A percentile compares a stretch with the other conserved stretches of the same genome.
Evolutionary conservation across 371 early-diverging fungal genomes (phyloP).

Genomic region (Vairimorpha necatrix): DNA sequence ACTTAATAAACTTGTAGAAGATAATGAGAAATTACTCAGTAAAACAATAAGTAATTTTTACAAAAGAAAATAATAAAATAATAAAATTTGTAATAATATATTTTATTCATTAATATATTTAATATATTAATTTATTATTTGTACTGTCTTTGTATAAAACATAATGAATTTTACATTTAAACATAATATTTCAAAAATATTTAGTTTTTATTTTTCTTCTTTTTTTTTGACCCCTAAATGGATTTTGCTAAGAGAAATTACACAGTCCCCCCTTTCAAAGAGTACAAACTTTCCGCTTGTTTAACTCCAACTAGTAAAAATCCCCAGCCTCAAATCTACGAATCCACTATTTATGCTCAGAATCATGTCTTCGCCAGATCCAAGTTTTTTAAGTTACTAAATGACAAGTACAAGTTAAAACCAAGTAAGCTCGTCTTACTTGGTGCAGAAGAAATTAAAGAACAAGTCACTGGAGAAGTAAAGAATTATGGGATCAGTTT

Average conservation of each 20-base stretch:
- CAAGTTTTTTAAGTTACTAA: conserved; percentile 96
- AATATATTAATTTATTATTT: no score
- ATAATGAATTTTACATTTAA: no score
- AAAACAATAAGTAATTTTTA: no score
- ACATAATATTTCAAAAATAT: no score
- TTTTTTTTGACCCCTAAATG: not conserved
- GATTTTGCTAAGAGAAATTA: conserved; percentile 39
- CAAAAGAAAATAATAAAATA: no score
- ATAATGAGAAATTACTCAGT: no score
- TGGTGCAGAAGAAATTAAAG: conserved; percentile 85
- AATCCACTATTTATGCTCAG: conserved; percentile 94
- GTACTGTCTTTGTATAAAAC: no score
- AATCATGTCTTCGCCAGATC: conserved; percentile 94
- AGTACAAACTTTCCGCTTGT: conserved; percentile 64
- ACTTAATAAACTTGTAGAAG: not conserved
- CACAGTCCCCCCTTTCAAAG: conserved; percentile 46
- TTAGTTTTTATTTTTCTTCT: no score
- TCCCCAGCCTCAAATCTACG: conserved; percentile 85
- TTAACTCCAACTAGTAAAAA: conserved; percentile 77
- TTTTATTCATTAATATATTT: no score
- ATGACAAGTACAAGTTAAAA: conserved; percentile 96
- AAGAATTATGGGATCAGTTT: conserved; percentile 99
- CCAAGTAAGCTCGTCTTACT: conserved; percentile 90
- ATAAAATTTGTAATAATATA: no score
- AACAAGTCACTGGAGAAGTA: conserved; percentile 77